Evolutionary conservation across 345 rosid species (phyloP), one percentile per base, ranked within the genome.

Genomic region (Sisymbrium irio): DNA sequence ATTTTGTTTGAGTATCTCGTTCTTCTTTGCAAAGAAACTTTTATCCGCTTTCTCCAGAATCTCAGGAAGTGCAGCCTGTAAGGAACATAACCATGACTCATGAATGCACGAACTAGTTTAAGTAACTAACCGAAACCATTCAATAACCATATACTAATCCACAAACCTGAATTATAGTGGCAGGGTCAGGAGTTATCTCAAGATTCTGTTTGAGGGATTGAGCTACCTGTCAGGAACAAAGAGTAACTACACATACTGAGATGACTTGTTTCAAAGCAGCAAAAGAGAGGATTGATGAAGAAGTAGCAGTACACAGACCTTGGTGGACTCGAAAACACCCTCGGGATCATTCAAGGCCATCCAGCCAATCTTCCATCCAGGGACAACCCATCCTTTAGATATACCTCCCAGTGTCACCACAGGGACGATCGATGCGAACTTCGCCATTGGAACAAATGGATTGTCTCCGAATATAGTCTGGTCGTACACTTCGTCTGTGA

Each of bases 341-440:
- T 67, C 35, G 4, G 88, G 84, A 62, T 86, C 93, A 37, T 51
- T 76, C 19, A 68, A 44, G 0, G 69, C 88, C 0, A 88, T 58
- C 93, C 96, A 90, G 18, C 91, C 85, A 51, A 85, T 65, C 53
- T 84, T 69, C 93, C 91, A 90, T 4, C 91, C 86, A 39, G 87
- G 96, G 54, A 88, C 89, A 18, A 80, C 67, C 86, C 84, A 88
- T 72, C 85, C 84, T 69, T 90, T 90, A 1, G 89, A 88, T 65
- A 88, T 62, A 9, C 93, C 89, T 14, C 89, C 91, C 1, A 86
- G 72, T 0, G 93, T 83, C 37, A 87, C 2, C 5, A 86, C 85
- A 4, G 91, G 91, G 4, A 79, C 87, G 4, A 79, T 78, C 1
- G 88, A 85, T 37, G 80, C 88, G 17, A 88, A 90, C 33, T 50